phyloP scores from a whole-genome alignment of 1,284 basidiomycete species.

The Polyporus tsugae region DNA sequence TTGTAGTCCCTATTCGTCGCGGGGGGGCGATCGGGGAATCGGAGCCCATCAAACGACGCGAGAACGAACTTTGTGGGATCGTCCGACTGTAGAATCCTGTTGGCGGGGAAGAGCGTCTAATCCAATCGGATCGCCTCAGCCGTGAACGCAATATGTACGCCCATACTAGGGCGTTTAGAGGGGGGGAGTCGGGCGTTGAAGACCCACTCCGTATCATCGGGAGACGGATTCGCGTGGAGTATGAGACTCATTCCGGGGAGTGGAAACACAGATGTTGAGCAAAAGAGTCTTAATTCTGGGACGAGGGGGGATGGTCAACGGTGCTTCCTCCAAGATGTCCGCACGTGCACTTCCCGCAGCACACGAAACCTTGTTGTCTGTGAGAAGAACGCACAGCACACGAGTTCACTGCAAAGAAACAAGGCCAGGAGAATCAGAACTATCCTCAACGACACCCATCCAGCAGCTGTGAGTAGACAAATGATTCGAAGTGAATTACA shows the following conservation, averaged over 20 bases:
- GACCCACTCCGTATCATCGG: not conserved
- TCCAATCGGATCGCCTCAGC: not conserved
- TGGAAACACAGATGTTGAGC: no score
- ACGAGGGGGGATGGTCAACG: no score
- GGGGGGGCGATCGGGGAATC: not conserved
- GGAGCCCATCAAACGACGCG: not conserved
- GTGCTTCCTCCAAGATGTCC: not conserved
- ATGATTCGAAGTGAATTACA: not conserved
- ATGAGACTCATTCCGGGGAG: not conserved
- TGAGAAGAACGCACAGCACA: not conserved
- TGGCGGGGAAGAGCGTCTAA: not conserved
- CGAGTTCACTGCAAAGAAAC: not conserved
- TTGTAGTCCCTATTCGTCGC: not conserved
- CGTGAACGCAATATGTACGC: not conserved
- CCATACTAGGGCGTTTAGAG: not conserved
- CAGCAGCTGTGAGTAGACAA: not conserved
- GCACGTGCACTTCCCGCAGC: not conserved
- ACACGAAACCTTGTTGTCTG: not conserved
- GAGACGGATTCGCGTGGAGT: not conserved
- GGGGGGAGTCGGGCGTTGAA: not conserved
- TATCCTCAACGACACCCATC: not conserved
- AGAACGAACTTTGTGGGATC: not conserved
- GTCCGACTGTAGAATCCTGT: not conserved
- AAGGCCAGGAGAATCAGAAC: no score
- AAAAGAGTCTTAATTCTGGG: no score